Conservation (phyloP, 352 stramenopile genomes). For the Phytophthora uliginosa region DNA sequence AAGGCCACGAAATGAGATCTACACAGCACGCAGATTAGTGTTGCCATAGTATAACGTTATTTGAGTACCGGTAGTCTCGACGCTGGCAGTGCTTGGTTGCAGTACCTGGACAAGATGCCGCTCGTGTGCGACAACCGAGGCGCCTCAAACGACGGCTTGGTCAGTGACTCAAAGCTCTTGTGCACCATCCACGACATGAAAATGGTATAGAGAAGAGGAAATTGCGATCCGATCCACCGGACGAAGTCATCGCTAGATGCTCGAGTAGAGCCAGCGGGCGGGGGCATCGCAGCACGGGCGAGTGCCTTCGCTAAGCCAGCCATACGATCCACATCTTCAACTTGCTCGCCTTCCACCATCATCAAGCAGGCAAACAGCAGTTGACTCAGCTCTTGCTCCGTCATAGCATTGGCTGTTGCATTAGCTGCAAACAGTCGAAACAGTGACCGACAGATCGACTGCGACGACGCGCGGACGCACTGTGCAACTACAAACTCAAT, state of each 20-base stretch:
- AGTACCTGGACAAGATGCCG: constrained; percentile 76
- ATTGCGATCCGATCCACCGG: constrained; percentile 65
- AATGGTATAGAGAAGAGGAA: constrained; percentile 79
- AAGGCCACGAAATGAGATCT: constrained; percentile 79
- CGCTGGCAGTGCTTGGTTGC: background rate
- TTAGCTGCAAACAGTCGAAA: constrained; percentile 65
- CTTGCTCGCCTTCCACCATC: constrained; percentile 58
- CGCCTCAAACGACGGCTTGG: constrained; percentile 58
- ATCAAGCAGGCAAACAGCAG: constrained; percentile 61
- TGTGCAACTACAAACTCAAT: constrained; percentile 54
- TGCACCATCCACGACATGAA: constrained; percentile 80
- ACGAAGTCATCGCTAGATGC: constrained; percentile 68
- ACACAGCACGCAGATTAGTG: background rate
- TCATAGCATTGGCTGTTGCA: constrained; percentile 37
- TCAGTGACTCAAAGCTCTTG: constrained; percentile 61
- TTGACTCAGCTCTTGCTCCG: constrained; percentile 51
- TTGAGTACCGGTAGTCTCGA: too few relatives aligned
- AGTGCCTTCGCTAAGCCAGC: constrained; percentile 54
- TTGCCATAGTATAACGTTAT: background rate
- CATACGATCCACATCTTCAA: constrained; percentile 41
- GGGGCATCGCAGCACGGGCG: constrained; percentile 47
- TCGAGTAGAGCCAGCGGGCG: constrained; percentile 26
- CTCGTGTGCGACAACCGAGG: constrained; percentile 69
- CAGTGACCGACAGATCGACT: constrained; percentile 60
- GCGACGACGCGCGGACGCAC: constrained; percentile 73